Evolutionary conservation across 345 rosid species (phyloP).

Genomic region (Eucalyptus leucophloia): DNA sequence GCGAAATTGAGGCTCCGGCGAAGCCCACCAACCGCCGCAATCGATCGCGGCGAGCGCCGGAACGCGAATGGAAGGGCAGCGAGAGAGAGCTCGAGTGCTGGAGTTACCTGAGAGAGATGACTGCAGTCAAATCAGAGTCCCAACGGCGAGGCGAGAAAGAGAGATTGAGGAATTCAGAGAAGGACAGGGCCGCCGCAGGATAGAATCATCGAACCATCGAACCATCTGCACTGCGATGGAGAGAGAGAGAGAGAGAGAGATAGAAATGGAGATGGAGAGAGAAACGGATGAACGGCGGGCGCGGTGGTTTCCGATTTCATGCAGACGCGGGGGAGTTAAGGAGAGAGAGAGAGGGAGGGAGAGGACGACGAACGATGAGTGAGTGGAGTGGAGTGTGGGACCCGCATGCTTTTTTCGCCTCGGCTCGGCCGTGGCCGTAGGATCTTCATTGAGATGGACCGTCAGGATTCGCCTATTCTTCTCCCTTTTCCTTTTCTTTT

Average conservation of each 20-base stretch:
- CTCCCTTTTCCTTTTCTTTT: neutral
- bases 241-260: neutral
- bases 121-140: neutral
- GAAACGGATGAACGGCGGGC: neutral
- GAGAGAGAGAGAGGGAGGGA: neutral
- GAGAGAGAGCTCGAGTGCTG: neutral
- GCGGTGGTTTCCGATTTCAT: neutral
- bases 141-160: neutral
- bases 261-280: neutral
- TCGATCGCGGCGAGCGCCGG: neutral
- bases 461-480: neutral
- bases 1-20: neutral
- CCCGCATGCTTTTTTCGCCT: neutral
- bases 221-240: neutral
- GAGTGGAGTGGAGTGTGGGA: neutral
- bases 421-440: neutral
- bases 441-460: neutral
- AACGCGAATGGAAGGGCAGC: neutral
- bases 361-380: neutral
- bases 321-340: neutral
- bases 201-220: neutral
- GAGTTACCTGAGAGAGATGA: neutral
- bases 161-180: neutral
- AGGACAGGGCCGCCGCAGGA: neutral
- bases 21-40: neutral